phyloP scores from a whole-genome alignment of 345 rosid species.

The Boechera retrofracta region DNA sequence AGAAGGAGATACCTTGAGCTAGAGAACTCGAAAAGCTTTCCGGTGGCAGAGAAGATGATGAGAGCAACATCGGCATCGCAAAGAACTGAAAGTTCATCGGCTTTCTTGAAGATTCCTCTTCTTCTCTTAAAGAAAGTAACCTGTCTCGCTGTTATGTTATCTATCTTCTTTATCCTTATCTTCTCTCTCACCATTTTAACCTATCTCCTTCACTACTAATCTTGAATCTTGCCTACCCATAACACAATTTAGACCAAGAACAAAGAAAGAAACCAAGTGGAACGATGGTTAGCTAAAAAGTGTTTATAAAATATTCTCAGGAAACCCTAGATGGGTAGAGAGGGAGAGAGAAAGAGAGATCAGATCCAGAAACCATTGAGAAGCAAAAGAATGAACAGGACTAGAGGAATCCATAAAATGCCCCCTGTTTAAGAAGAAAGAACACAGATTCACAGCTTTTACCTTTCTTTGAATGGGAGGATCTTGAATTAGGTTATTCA shows the following conservation, averaged over 20 bases:
- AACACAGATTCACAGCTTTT: slow-evolving; percentile 29
- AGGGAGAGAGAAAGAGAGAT: slow-evolving; percentile 20
- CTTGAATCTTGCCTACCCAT: slow-evolving; percentile 26
- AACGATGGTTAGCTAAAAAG: slow-evolving; percentile 11
- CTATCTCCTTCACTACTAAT: slow-evolving; percentile 19
- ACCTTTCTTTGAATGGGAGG: slow-evolving; percentile 36
- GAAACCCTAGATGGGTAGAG: slow-evolving; percentile 45
- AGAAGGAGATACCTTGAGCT: slow-evolving; percentile 55
- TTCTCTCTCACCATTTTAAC: slow-evolving; percentile 62
- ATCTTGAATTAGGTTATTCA: slow-evolving; percentile 33
- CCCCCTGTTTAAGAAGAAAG: slow-evolving; percentile 6
- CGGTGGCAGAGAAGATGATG: slow-evolving; percentile 68
- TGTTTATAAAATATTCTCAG: slow-evolving; percentile 8
- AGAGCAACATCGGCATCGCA: slow-evolving; percentile 77
- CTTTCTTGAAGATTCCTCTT: slow-evolving; percentile 74
- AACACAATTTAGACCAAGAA: slow-evolving; percentile 17
- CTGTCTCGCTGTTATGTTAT: slow-evolving; percentile 67
- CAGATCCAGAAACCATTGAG: slow-evolving; percentile 37
- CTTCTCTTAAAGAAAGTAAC: slow-evolving; percentile 74
- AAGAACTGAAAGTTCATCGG: slow-evolving; percentile 69
- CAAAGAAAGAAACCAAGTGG: slow-evolving; percentile 10
- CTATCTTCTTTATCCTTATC: slow-evolving; percentile 70
- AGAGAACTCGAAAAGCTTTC: slow-evolving; percentile 67
- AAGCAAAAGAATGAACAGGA: slow-evolving; percentile 8
- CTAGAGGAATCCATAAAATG: slow-evolving; percentile 17